Evolutionary conservation across 192 early-diverging fungal genomes (phyloP).

Genomic region (Chytriomyces hyalinus): DNA sequence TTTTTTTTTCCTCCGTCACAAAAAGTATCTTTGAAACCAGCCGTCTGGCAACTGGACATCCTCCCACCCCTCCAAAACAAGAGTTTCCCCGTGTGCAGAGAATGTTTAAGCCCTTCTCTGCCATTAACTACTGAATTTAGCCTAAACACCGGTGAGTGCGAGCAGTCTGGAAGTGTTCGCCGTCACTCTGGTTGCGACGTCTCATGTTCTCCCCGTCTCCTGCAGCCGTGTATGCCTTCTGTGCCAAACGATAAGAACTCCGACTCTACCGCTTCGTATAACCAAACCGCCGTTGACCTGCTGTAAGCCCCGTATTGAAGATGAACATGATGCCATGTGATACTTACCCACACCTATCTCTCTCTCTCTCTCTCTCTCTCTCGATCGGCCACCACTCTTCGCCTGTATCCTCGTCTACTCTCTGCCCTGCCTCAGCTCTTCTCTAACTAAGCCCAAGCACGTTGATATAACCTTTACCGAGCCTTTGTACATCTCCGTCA

Average conservation of each 20-base stretch:
- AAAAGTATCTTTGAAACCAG: not conserved
- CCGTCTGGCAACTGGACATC: not conserved
- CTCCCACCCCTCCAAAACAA: no score
- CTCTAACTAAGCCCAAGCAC: slow-evolving; percentile 23
- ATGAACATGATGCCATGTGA: no score
- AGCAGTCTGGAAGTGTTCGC: not conserved
- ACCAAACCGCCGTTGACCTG: slow-evolving; percentile 26
- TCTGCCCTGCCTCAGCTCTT: not conserved
- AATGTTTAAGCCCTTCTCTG: slow-evolving; percentile 25
- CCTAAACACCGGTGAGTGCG: not conserved
- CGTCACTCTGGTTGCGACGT: not conserved
- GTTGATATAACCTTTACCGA: slow-evolving; percentile 33
- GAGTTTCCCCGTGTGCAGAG: not conserved
- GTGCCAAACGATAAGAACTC: slow-evolving; percentile 11
- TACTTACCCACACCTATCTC: not conserved
- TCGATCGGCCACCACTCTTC: not conserved
- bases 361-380: not conserved
- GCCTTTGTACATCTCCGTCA: slow-evolving; percentile 32
- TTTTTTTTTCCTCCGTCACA: not conserved
- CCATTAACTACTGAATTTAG: slow-evolving; percentile 12
- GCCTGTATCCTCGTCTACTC: not conserved
- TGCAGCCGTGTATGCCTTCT: slow-evolving; percentile 22
- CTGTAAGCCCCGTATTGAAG: not conserved
- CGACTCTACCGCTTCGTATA: slow-evolving; percentile 5
- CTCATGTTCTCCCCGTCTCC: not conserved